phyloP scores from a whole-genome alignment of 2,329 filamentous ascomycete genomes.

The Aspergillus sojae region DNA sequence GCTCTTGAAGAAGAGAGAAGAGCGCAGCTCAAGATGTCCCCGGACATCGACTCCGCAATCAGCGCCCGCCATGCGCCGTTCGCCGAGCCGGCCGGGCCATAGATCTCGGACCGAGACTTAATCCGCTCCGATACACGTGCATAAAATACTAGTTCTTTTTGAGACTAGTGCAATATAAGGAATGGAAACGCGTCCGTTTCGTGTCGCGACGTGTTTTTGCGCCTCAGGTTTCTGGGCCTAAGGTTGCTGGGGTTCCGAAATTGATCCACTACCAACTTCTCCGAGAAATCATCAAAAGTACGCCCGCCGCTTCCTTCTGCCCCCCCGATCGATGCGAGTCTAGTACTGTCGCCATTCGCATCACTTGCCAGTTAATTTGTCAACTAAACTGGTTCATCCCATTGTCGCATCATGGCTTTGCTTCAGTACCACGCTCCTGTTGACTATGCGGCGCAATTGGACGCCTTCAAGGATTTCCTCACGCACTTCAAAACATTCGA shows the following conservation, averaged over 20 bases:
- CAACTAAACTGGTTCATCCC: slow-evolving; percentile 23
- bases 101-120: slow-evolving; percentile 34
- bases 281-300: slow-evolving; percentile 13
- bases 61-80: slow-evolving; percentile 22
- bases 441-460: slow-evolving; percentile 84
- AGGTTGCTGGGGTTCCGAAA: slow-evolving; percentile 9
- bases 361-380: slow-evolving; percentile 18
- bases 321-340: slow-evolving; percentile 12
- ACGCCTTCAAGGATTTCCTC: slow-evolving; percentile 82
- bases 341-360: slow-evolving; percentile 14
- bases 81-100: slow-evolving; percentile 25
- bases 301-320: slow-evolving; percentile 15
- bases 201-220: slow-evolving; percentile 32
- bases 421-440: slow-evolving; percentile 76
- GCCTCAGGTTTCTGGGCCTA: slow-evolving; percentile 14
- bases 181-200: slow-evolving; percentile 29
- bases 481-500: slow-evolving; percentile 78
- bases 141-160: neutral
- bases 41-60: slow-evolving; percentile 30
- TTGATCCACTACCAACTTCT: slow-evolving; percentile 10
- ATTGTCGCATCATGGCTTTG: slow-evolving; percentile 71
- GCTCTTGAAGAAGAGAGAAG: slow-evolving; percentile 16
- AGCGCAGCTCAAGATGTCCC: slow-evolving; percentile 27
- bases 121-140: slow-evolving; percentile 36
- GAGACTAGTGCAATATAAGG: slow-evolving; percentile 18